A percentile compares a stretch with the other conserved stretches of the same genome.
These are phyloP conservation scores for Boletus subparvulus DNA, from an alignment of 768 basidiomycete species.

Conservation along the genomic window DNA sequence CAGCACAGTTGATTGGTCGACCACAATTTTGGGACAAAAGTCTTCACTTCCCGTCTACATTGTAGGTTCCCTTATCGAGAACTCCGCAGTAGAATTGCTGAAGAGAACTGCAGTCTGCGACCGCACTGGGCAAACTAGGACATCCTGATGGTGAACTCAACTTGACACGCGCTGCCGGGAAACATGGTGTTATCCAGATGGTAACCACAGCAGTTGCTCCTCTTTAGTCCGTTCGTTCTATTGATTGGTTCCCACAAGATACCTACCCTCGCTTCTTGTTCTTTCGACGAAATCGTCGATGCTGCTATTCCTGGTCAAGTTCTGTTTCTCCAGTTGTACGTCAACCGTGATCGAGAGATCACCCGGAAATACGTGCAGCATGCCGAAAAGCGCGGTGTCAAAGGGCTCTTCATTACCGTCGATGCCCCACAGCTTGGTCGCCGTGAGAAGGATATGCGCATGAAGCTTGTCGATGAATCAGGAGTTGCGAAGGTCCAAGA, in stretches of 20 bases:
- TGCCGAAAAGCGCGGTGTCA: slow-evolving; percentile 83
- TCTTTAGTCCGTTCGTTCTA: neutral
- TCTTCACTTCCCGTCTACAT: slow-evolving; percentile 78
- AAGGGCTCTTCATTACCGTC: slow-evolving; percentile 91
- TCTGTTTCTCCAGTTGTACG: slow-evolving; percentile 84
- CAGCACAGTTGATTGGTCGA: slow-evolving; percentile 76
- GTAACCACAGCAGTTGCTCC: slow-evolving; percentile 29
- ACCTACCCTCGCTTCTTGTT: slow-evolving; percentile 87
- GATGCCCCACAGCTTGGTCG: slow-evolving; percentile 93
- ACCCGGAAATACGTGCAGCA: slow-evolving; percentile 84
- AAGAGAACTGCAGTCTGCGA: slow-evolving; percentile 51
- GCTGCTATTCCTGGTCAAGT: slow-evolving; percentile 73
- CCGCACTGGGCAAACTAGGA: slow-evolving; percentile 86
- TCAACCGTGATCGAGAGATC: slow-evolving; percentile 84
- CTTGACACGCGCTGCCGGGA: slow-evolving; percentile 80
- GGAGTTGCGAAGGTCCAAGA: slow-evolving; percentile 26
- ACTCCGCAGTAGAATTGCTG: neutral
- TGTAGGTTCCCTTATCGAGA: slow-evolving; percentile 40
- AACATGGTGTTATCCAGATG: slow-evolving; percentile 72
- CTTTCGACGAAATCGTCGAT: slow-evolving; percentile 89
- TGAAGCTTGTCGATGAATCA: slow-evolving; percentile 81
- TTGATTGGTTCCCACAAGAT: slow-evolving; percentile 65
- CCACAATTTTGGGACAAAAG: slow-evolving; percentile 73
- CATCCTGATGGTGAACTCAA: slow-evolving; percentile 92
- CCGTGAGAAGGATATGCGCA: slow-evolving; percentile 91